Base-by-base conservation (phyloP, 2,329 filamentous ascomycete genomes). In the Fusarium pseudoanthophilum region DNA sequence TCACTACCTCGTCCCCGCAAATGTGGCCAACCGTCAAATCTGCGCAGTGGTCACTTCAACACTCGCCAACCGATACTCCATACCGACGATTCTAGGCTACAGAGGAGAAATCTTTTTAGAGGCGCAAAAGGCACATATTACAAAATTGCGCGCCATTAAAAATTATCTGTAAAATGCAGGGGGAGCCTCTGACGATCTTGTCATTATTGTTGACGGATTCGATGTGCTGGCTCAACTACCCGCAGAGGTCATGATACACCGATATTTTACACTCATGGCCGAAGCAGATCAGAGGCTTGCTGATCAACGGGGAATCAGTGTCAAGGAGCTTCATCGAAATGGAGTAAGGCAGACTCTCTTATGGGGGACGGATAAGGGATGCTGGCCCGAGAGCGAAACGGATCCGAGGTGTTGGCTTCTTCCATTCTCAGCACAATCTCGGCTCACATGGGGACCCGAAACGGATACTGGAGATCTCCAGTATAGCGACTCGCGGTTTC, bases 151-250 rank as follows among this genome's bases (percentile, higher is more conserved):
- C 6, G 58, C 60, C 11, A 65, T 77, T 4, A 58, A 53, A 26
- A 64, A 75, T 7, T 78, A 74, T 18, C 53, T 78, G 1, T 18
- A 74, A 18, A 59, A 51, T 5, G 37, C 55, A 3, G 45, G 39
- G 11, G 53, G 59, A 2, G 53, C 60, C 1, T 57, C 68, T 10
- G 64, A 78, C 20, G 75, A 78, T 21, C 56, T 78, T 13, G 68
- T 78, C 7, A 58, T 78, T 11, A 61, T 76, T 15, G 71, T 75
- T 37, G 75, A 78, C 49, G 69, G 75, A 21, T 73, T 71, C 51
- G 76, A 78, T 49, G 76, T 78, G 30, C 42, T 77, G 26, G 75
- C 75, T 5, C 75, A 78, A 32, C n/a, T 75, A 2, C 76, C 77
- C 2, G 73, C 69, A n/a, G 69, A 75, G 20, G 53, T 40, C 26